phyloP scores from a whole-genome alignment of 23 red algal genomes.

The Gracilaria domingensis region DNA sequence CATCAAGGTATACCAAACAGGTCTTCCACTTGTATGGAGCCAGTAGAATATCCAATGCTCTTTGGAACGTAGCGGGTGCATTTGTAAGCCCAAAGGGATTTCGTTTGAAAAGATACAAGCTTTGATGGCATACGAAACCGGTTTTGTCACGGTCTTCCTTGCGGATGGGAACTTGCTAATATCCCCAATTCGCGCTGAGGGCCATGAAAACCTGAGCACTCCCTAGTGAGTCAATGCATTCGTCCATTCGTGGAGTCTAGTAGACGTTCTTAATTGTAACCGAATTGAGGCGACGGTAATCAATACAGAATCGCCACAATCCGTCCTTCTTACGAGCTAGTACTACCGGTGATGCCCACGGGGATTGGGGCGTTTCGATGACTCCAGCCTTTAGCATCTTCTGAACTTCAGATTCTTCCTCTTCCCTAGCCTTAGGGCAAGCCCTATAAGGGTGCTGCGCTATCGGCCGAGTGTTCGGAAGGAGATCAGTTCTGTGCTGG shows the following conservation, averaged over 20 bases:
- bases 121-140: too few relatives aligned
- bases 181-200: too few relatives aligned
- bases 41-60: slow-evolving; percentile 28
- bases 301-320: too few relatives aligned
- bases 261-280: too few relatives aligned
- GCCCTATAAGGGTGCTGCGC: neutral
- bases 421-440: neutral
- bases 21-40: neutral
- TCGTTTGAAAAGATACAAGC: too few relatives aligned
- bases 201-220: too few relatives aligned
- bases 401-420: neutral
- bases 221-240: too few relatives aligned
- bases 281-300: too few relatives aligned
- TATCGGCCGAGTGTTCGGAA: neutral
- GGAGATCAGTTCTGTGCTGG: neutral
- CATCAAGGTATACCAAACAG: slow-evolving; percentile 25
- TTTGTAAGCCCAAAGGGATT: slow-evolving; percentile 52
- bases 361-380: neutral
- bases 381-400: slow-evolving; percentile 16
- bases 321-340: neutral
- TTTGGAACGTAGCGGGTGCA: slow-evolving; percentile 52
- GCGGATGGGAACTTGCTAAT: too few relatives aligned
- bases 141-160: too few relatives aligned
- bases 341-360: neutral
- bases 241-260: too few relatives aligned